A percentile compares a stretch with the other conserved stretches of the same genome.
These are phyloP conservation scores for Groenewaldozyma auringiensis DNA, from an alignment of 1,139 yeast genomes.

Conservation along the genomic window DNA sequence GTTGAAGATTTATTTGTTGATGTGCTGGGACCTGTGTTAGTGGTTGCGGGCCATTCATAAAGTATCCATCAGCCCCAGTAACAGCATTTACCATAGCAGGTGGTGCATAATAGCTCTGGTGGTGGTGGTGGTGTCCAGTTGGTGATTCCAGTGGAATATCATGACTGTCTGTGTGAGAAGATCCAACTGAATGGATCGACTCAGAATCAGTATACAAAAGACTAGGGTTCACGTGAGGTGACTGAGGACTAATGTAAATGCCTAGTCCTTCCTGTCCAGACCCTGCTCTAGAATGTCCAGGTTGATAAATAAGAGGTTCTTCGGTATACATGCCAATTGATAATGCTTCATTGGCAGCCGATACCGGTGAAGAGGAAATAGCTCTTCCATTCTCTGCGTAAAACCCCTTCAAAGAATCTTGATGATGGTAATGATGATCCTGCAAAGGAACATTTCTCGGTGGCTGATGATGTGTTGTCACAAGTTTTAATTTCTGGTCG, in stretches of 20 bases:
- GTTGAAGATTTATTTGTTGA: no score
- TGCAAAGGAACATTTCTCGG: background rate
- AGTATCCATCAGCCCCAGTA: background rate
- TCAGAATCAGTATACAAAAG: slow-evolving; percentile 1
- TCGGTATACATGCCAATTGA: background rate
- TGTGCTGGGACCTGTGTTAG: background rate
- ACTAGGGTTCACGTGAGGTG: slow-evolving; percentile 10
- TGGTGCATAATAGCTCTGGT: background rate
- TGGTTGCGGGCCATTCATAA: background rate
- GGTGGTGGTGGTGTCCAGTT: no score
- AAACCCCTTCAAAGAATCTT: background rate
- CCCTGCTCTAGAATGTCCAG: slow-evolving; percentile 5
- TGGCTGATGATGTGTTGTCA: background rate
- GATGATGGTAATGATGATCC: background rate
- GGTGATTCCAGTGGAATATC: background rate
- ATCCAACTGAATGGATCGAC: background rate
- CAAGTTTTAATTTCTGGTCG: background rate
- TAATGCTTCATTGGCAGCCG: background rate
- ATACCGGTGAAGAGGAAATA: background rate
- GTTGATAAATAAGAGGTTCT: background rate
- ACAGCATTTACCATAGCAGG: background rate
- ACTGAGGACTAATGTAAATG: slow-evolving; percentile 4
- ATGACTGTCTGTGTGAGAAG: background rate
- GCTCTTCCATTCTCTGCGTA: background rate
- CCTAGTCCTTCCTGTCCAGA: slow-evolving; percentile 6